These are phyloP conservation scores for Rhinocladiella mackenziei DNA, from an alignment of 2,329 filamentous ascomycete genomes.

Conservation along the genomic window DNA sequence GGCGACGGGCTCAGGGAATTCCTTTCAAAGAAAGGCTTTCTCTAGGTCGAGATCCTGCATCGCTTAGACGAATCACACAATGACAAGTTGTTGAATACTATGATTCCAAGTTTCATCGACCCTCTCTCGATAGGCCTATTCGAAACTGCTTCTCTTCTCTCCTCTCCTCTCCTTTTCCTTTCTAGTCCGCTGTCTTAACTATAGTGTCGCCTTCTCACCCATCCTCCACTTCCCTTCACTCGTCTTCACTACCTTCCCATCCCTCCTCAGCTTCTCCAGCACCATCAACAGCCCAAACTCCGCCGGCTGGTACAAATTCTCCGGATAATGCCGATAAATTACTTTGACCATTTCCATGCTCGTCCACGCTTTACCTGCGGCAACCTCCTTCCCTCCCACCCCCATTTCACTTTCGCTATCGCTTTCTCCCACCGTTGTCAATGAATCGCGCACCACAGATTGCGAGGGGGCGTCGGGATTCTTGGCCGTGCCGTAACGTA, in stretches of 20 bases:
- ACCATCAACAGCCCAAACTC: constrained; percentile 73
- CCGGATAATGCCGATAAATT: constrained; percentile 77
- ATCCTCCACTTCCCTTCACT: constrained; percentile 25
- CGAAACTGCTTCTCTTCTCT: no score
- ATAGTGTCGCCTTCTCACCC: constrained; percentile 26
- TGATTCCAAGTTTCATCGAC: no score
- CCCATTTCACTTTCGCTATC: constrained; percentile 30
- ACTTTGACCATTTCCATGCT: constrained; percentile 80
- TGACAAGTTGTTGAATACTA: no score
- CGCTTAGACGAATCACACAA: no score
- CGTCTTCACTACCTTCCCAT: constrained; percentile 58
- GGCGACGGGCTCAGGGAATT: constrained; percentile 60
- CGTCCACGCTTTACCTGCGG: constrained; percentile 52
- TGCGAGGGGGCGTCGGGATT: constrained; percentile 10
- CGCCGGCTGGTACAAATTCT: constrained; percentile 70
- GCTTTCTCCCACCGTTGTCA: constrained; percentile 22
- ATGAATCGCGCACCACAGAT: constrained; percentile 26
- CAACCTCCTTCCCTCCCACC: constrained; percentile 27
- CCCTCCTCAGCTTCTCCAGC: constrained; percentile 69
- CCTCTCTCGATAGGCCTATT: no score
- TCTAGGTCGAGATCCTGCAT: background rate
- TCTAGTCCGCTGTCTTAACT: background rate
- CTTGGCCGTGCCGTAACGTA: constrained; percentile 45
- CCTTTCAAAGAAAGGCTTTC: constrained; percentile 30
- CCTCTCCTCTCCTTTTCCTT: background rate